phyloP scores from a whole-genome alignment of 2,329 filamentous ascomycete genomes.

The Metarhizium brunneum region DNA sequence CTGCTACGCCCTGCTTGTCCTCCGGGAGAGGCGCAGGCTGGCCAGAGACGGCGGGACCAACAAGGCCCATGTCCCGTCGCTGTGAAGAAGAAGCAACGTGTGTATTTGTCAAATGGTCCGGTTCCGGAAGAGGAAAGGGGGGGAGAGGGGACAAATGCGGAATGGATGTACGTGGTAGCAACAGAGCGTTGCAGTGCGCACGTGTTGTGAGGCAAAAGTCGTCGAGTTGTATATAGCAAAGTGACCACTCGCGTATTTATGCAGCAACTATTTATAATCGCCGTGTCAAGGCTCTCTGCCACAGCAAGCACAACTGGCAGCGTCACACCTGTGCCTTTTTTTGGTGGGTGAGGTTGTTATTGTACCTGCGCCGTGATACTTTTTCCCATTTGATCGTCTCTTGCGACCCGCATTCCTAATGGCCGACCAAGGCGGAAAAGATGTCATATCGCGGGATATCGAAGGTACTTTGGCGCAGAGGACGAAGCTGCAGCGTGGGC shows the following conservation, averaged over 20 bases:
- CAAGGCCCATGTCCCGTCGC: background rate
- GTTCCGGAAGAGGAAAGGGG: too few relatives aligned
- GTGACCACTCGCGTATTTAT: too few relatives aligned
- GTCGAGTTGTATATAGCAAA: too few relatives aligned
- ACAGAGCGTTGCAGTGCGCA: background rate
- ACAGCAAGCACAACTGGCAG: too few relatives aligned
- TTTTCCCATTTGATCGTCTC: background rate
- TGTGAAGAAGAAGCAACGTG: background rate
- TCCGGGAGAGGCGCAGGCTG: background rate
- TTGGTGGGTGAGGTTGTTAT: too few relatives aligned
- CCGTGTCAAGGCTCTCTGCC: too few relatives aligned
- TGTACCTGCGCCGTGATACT: too few relatives aligned
- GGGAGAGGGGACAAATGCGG: too few relatives aligned
- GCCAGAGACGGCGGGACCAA: background rate
- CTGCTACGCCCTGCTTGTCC: constrained; percentile 1
- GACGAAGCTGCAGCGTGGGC: background rate
- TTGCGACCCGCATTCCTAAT: background rate
- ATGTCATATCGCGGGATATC: background rate
- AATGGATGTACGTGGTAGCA: background rate
- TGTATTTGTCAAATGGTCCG: too few relatives aligned
- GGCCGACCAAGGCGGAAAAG: background rate
- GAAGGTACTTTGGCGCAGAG: background rate
- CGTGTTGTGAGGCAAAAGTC: too few relatives aligned
- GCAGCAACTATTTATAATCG: too few relatives aligned
- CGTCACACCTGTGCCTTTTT: too few relatives aligned